Percentiles rank a stretch among this genome's conserved stretches.
Evolutionary conservation across 352 stramenopile genomes (phyloP).

Genomic region (Pythium volutum): DNA sequence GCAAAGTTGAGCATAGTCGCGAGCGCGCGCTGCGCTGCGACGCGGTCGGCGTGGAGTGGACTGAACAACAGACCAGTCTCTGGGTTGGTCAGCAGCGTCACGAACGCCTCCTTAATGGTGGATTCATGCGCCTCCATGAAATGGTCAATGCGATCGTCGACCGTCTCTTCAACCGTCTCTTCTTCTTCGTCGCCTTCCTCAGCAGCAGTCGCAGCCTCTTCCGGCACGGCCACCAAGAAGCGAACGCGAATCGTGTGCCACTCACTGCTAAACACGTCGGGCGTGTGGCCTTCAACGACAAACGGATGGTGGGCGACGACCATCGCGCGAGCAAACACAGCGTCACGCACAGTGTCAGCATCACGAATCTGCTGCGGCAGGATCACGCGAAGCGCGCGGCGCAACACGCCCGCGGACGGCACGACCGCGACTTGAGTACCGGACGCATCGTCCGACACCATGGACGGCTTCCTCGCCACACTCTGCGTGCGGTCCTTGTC

Average conservation of each 20-base stretch:
- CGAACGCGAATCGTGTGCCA: constrained; percentile 62
- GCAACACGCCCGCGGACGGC: constrained; percentile 54
- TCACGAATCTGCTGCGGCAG: constrained; percentile 38
- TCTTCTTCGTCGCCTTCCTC: constrained; percentile 52
- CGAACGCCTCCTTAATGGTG: constrained; percentile 56
- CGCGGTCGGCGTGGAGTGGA: constrained; percentile 37
- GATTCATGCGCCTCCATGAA: constrained; percentile 68
- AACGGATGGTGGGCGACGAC: constrained; percentile 74
- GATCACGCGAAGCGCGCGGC: constrained; percentile 55
- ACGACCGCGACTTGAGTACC: constrained; percentile 24
- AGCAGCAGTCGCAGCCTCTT: constrained; percentile 1
- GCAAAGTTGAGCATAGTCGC: constrained; percentile 75
- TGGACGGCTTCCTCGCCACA: constrained; percentile 20
- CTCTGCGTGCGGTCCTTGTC: constrained; percentile 29
- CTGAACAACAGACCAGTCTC: constrained; percentile 58
- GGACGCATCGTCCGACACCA: constrained; percentile 25
- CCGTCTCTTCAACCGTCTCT: constrained; percentile 34
- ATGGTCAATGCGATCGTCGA: constrained; percentile 73
- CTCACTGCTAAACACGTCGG: constrained; percentile 49
- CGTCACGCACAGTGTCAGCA: constrained; percentile 32
- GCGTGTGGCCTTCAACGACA: constrained; percentile 57
- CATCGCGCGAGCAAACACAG: constrained; percentile 49
- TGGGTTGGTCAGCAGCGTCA: constrained; percentile 42
- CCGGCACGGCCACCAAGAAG: constrained; percentile 38
- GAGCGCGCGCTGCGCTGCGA: constrained; percentile 65